Base-by-base conservation (phyloP, 2,329 filamentous ascomycete species). In the Claviceps sp. region DNA sequence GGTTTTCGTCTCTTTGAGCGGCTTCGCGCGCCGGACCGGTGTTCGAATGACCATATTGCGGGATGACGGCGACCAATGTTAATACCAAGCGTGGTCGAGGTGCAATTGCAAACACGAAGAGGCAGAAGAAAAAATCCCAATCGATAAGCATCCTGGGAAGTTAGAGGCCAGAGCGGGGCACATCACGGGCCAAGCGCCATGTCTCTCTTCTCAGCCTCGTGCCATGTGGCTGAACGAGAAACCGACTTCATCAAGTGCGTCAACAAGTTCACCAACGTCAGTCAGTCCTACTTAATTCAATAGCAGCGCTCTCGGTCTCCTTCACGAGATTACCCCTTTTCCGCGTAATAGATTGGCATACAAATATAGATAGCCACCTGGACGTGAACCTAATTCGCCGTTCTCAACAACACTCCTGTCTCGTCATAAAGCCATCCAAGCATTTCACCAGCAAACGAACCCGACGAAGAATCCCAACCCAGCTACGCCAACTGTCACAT, bases 21-120 rank as follows among this genome's bases (percentile, higher is more conserved):
- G 50, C 51, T 60, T 65, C 38, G 59, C 54, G 38, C 52, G 55
- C 50, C 60, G 60, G 48, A 54, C 58, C 24, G 62, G 50, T 22
- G 55, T 52, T 52, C 57, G 57, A 1, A 66, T 60, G 8, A 72
- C 72, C 57, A 58, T 58, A 18, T 13, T 47, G n/a, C 26, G 14
- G 30, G 30, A 37, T 18, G 30, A 37, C 1, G n/a, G 45, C 9
- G 3, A 9, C 8, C 30, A 16, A 37, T 4, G 7, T 26, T 11
- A 47, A 36, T 4, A 5, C 5, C 44, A 11, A 22, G 18, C 45
- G 45, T 36, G 26, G 30, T 47, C 8, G 30, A 9, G 30, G 5
- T 47, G 37, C 7, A 5, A 26, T 14, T 11, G 42, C 11, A 8
- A 44, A 13, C n/a, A 43, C 9, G 22, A 30, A 30, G 43, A 18